Conservation (phyloP, 2,329 filamentous ascomycete species). For the Botrytis elliptica region DNA sequence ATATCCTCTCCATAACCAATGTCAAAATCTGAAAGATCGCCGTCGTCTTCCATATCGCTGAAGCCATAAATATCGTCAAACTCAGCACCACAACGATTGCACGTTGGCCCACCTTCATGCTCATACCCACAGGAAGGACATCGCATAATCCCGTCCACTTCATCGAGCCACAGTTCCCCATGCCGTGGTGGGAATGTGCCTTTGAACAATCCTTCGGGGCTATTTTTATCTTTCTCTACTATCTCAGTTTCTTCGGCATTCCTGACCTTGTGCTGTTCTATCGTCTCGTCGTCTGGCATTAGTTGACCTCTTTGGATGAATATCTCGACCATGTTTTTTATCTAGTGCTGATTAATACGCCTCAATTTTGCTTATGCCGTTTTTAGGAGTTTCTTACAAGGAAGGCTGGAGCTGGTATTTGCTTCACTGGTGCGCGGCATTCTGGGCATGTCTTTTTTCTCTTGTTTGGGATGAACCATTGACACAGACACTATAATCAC, state of each 20-base stretch:
- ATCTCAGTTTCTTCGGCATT: constrained; percentile 58
- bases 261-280: constrained; percentile 57
- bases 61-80: constrained; percentile 33
- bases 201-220: constrained; percentile 59
- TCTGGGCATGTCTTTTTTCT: constrained; percentile 66
- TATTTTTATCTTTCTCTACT: constrained; percentile 59
- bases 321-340: constrained; percentile 63
- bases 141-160: constrained; percentile 58
- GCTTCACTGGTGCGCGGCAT: constrained; percentile 58
- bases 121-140: constrained; percentile 64
- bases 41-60: constrained; percentile 18
- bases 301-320: constrained; percentile 60
- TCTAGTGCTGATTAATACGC: constrained; percentile 41
- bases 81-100: constrained; percentile 48
- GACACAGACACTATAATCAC: constrained; percentile 38
- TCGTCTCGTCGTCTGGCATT: constrained; percentile 61
- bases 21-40: constrained; percentile 24
- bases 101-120: constrained; percentile 56
- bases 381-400: constrained; percentile 46
- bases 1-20: constrained; percentile 36
- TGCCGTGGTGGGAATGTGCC: constrained; percentile 44
- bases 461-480: constrained; percentile 44
- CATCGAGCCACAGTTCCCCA: constrained; percentile 46
- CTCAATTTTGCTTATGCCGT: not conserved
- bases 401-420: constrained; percentile 63